A percentile compares a stretch with the other conserved stretches of the same genome.
These are phyloP conservation scores for Penstemon barbatus DNA, from an alignment of 257 asterid genomes.

Conservation along the genomic window DNA sequence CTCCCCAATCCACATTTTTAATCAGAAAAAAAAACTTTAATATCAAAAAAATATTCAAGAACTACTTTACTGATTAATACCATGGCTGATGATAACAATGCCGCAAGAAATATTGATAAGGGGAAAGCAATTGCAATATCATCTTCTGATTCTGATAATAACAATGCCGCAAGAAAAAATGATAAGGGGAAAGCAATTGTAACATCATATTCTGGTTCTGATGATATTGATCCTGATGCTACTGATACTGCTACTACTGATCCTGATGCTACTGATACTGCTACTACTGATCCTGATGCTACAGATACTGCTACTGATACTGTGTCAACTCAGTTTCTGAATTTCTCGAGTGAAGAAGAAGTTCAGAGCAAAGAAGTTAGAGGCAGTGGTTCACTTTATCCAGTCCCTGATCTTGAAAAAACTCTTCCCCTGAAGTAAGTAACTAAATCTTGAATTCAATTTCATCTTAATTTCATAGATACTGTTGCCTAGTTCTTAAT, in stretches of 20 bases:
- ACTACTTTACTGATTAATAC: too few species aligned
- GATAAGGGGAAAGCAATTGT: too few species aligned
- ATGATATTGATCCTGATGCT: too few species aligned
- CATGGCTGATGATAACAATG: too few species aligned
- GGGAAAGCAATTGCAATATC: background rate
- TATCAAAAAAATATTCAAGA: too few species aligned
- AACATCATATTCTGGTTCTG: too few species aligned
- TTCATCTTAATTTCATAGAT: background rate
- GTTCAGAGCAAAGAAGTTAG: background rate
- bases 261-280: background rate
- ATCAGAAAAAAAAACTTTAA: too few species aligned
- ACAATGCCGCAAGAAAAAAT: too few species aligned
- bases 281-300: conserved; percentile 10
- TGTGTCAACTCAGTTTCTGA: background rate
- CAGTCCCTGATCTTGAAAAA: conserved; percentile 16
- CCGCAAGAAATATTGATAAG: background rate
- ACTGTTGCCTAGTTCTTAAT: background rate
- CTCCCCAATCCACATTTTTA: too few species aligned
- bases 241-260: background rate
- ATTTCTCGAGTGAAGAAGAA: background rate
- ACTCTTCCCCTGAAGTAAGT: conserved; percentile 27
- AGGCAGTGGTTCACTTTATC: background rate
- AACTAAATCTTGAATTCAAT: background rate
- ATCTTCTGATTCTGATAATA: background rate
- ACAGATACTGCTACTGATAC: background rate